Base-by-base conservation (phyloP, 2,329 filamentous ascomycete genomes). In the Sarocladium brachiariae region DNA sequence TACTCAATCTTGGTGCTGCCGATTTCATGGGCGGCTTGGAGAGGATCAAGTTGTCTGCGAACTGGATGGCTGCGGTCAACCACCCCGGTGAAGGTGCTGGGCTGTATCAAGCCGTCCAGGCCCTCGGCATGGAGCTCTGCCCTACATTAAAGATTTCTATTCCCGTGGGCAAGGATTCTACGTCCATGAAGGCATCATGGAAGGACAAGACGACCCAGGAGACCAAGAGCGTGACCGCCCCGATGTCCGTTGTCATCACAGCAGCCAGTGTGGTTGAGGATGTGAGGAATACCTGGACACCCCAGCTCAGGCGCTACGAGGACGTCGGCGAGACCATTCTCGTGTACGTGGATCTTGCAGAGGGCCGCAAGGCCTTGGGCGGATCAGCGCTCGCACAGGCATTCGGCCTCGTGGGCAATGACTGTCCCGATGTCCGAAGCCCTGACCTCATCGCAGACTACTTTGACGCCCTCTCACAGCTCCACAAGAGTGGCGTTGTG, bases 181-280 rank as follows among this genome's bases (percentile, higher is more conserved):
- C 95, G 69, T 96, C 91, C 2, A 97, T 99, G 93, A 96, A 96
- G 75, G 92, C 95, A 61, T 89, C 89, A 51, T 97, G 93, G 93
- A 86, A 83, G 62, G 87, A 92, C 57, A 73, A 74, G 54, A 72
- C 78, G 51, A 80, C 74, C 25, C 79, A 81, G 16, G 77, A 87
- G 54, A 70, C 77, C 13, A 93, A 87, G 71, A 91, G 91, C 57
- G 92, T 97, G 47, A 96, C 89, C 33, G 89, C 93, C 4, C 93
- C 93, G 1, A 81, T 97, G 59, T 95, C 92, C 1, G 78, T 95
- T 5, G 84, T 96, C 51, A 90, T 97, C 58, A 90, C 93, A 4
- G 89, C 93, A 1, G 96, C 97, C 62, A 86, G 86, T 1, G 81
- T 89, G 2, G 91, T 96, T 2, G 80, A 86, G 50, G 82, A 95